These are phyloP conservation scores for Arachnopeziza araneosa DNA, from an alignment of 2,329 filamentous ascomycete genomes.

Conservation along the genomic window DNA sequence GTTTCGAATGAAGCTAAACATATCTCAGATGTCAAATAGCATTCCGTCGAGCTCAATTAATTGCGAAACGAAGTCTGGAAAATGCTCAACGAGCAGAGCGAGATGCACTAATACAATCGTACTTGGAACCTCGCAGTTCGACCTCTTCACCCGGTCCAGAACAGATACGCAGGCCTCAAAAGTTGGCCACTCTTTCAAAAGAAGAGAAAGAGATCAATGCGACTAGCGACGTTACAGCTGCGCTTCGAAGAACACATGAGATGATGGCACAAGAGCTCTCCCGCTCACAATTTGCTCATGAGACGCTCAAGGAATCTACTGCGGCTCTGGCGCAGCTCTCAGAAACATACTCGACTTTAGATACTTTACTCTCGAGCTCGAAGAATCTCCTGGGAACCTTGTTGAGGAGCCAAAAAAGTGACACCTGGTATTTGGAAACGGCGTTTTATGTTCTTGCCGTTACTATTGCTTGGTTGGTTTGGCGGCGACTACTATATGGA, in stretches of 20 bases:
- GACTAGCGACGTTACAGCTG: slow-evolving; percentile 76
- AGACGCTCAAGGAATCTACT: slow-evolving; percentile 80
- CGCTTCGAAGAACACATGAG: slow-evolving; percentile 78
- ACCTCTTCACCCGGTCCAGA: slow-evolving; percentile 13
- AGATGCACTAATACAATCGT: slow-evolving; percentile 65
- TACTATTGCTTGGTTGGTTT: slow-evolving; percentile 81
- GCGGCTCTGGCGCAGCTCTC: slow-evolving; percentile 74
- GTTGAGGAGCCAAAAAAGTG: slow-evolving; percentile 83
- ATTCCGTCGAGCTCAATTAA: slow-evolving; percentile 78
- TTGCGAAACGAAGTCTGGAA: slow-evolving; percentile 70
- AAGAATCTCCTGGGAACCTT: slow-evolving; percentile 72
- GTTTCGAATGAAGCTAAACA: background rate
- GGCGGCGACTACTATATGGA: slow-evolving; percentile 79
- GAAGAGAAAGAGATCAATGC: slow-evolving; percentile 70
- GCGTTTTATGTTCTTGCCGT: slow-evolving; percentile 74
- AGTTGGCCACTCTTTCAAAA: slow-evolving; percentile 29
- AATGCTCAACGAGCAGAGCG: slow-evolving; percentile 71
- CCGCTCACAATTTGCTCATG: slow-evolving; percentile 82
- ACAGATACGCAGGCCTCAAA: background rate
- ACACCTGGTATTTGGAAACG: slow-evolving; percentile 96
- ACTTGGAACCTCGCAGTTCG: slow-evolving; percentile 39
- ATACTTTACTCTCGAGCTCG: slow-evolving; percentile 69
- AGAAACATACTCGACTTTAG: slow-evolving; percentile 75
- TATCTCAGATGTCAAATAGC: slow-evolving; percentile 36
- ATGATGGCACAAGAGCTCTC: slow-evolving; percentile 81